Evolutionary conservation across 257 asterid genomes (phyloP).

Genomic region (Nicotiana noctiflora): DNA sequence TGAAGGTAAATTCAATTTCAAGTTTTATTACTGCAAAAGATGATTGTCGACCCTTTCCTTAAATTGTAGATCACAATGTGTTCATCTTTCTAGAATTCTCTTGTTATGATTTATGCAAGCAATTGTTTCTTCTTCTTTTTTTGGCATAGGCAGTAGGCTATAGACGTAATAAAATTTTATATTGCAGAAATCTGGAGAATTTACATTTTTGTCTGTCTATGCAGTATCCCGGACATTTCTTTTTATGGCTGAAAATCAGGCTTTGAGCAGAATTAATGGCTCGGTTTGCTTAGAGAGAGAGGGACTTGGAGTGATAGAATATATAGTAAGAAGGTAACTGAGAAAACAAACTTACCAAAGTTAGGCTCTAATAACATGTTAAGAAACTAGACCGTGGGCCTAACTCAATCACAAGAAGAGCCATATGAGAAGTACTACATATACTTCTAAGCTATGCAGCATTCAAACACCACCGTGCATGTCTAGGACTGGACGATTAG

Average conservation of each 20-base stretch:
- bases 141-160: background rate
- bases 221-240: background rate
- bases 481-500: background rate
- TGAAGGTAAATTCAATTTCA: slow-evolving; percentile 54
- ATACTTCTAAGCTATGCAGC: background rate
- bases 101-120: background rate
- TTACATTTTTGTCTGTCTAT: background rate
- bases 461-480: background rate
- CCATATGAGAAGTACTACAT: background rate
- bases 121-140: background rate
- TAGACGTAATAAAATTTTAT: background rate
- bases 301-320: background rate
- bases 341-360: background rate
- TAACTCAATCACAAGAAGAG: background rate
- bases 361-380: background rate
- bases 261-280: background rate
- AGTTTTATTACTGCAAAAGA: background rate
- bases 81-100: background rate
- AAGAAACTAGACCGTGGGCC: background rate
- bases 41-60: background rate
- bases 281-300: background rate
- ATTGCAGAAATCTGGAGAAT: background rate
- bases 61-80: background rate
- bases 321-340: background rate
- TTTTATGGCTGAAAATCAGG: background rate